A percentile compares a stretch with the other conserved stretches of the same genome.
Evolutionary conservation across 495 filamentous ascomycete genomes (phyloP).

Genomic region (Extremus antarcticus): DNA sequence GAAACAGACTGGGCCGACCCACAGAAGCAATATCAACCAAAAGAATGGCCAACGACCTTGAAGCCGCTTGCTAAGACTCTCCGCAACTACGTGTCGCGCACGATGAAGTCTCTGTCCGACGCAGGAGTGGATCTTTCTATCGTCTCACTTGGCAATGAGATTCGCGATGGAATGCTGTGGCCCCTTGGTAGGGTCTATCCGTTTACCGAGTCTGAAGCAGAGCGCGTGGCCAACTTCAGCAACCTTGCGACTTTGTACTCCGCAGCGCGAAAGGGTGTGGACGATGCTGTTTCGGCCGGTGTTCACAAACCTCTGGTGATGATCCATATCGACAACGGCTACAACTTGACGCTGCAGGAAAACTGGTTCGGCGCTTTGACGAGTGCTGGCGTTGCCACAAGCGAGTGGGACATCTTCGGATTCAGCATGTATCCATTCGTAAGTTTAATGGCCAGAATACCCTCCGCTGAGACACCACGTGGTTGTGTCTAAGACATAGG

Average conservation of each 20-base stretch:
- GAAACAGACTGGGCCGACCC: conserved; percentile 32
- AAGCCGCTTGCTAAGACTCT: conserved; percentile 23
- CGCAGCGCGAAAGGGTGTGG: conserved; percentile 30
- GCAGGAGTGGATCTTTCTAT: conserved; percentile 29
- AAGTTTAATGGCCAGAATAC: too few relatives aligned
- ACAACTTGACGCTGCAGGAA: conserved; percentile 34
- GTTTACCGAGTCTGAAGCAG: conserved; percentile 19
- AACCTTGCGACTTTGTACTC: conserved; percentile 31
- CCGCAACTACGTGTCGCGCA: conserved; percentile 31
- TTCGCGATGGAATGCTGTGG: conserved; percentile 38
- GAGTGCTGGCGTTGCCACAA: conserved; percentile 25
- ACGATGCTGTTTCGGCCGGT: conserved; percentile 24
- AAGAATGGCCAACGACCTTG: conserved; percentile 23
- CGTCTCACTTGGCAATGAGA: conserved; percentile 37
- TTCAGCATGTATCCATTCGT: conserved; percentile 38
- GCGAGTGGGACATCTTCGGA: conserved; percentile 36
- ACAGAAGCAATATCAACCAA: conserved; percentile 27
- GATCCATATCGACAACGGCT: conserved; percentile 41
- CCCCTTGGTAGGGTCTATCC: conserved; percentile 32
- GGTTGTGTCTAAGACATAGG: too few relatives aligned
- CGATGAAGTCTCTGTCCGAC: conserved; percentile 29
- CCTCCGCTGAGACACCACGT: too few relatives aligned
- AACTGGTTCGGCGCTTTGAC: conserved; percentile 35
- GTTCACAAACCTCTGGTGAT: conserved; percentile 32
- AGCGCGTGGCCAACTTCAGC: conserved; percentile 28